These are phyloP conservation scores for Withania somnifera DNA, from an alignment of 305 asterid species.

Conservation along the genomic window DNA sequence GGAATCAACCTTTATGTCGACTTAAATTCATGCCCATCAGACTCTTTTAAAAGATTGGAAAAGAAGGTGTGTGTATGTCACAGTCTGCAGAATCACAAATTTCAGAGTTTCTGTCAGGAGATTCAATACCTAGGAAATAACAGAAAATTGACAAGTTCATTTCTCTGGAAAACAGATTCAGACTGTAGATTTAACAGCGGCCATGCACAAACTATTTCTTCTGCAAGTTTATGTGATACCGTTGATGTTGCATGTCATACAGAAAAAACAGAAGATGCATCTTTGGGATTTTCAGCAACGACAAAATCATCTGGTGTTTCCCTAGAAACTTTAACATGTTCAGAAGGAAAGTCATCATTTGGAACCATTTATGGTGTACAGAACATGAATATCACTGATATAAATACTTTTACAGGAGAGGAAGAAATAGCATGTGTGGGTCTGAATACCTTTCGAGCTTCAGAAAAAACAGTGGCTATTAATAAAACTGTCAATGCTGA, in stretches of 20 bases:
- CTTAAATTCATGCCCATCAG: constrained; percentile 16
- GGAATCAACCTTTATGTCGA: constrained; percentile 26
- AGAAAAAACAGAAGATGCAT: constrained; percentile 3
- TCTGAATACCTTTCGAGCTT: constrained; percentile 3
- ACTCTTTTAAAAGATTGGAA: constrained; percentile 15
- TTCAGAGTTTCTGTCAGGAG: constrained; percentile 25
- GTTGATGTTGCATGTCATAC: neutral
- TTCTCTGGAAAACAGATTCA: constrained; percentile 5
- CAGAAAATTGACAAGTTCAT: constrained; percentile 1
- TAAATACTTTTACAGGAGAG: neutral
- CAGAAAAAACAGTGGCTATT: neutral
- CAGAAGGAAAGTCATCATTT: constrained; percentile 2
- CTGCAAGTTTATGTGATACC: neutral
- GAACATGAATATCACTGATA: neutral
- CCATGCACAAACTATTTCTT: constrained; percentile 5
- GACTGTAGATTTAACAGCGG: neutral
- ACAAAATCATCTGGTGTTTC: neutral
- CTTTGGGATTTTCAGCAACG: neutral
- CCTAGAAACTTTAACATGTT: neutral
- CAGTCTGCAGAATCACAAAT: constrained; percentile 6
- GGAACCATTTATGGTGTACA: constrained; percentile 1
- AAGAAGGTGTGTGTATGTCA: constrained; percentile 11
- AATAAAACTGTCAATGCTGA: neutral
- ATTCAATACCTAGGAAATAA: constrained; percentile 13
- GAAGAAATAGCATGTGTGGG: neutral